Evolutionary conservation across 1,284 basidiomycete genomes (phyloP).

Genomic region (Austroboletus novae-zelandiae): DNA sequence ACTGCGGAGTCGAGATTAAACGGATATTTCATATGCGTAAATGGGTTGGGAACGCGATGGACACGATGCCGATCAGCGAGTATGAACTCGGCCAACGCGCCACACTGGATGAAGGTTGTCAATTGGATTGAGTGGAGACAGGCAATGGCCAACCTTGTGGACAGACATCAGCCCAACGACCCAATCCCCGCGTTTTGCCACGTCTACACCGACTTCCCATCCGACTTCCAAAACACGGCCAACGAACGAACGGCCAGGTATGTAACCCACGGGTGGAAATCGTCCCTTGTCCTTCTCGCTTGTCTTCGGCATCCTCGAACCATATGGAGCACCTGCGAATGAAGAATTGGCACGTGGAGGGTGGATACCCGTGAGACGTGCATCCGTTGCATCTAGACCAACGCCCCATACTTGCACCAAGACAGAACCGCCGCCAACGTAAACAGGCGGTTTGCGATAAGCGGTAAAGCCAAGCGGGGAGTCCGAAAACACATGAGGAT

Average conservation of each 20-base stretch:
- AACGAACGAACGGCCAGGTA: conserved; percentile 82
- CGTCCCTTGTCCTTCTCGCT: conserved; percentile 28
- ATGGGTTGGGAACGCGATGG: conserved; percentile 65
- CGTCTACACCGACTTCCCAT: conserved; percentile 69
- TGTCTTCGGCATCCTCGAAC: conserved; percentile 24
- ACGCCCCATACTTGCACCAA: conserved; percentile 86
- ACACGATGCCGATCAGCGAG: conserved; percentile 77
- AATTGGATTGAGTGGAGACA: conserved; percentile 9
- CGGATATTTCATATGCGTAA: conserved; percentile 22
- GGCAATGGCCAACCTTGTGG: conserved; percentile 58
- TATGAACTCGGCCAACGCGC: conserved; percentile 82
- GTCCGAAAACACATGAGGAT: conserved; percentile 14
- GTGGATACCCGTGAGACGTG: conserved; percentile 50
- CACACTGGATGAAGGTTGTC: conserved; percentile 49
- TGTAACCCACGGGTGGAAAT: conserved; percentile 55
- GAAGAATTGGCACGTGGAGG: conserved; percentile 12
- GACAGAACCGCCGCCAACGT: conserved; percentile 64
- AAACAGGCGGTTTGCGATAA: conserved; percentile 71
- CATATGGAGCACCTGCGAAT: conserved; percentile 23
- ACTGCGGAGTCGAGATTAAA: conserved; percentile 6
- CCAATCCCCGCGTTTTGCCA: conserved; percentile 74
- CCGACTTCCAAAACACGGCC: conserved; percentile 79
- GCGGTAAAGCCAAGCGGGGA: conserved; percentile 56
- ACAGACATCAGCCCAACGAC: conserved; percentile 76
- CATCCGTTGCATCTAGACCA: conserved; percentile 73